Evolutionary conservation across 1,139 yeast genomes (phyloP), one percentile per base, ranked within the genome.

Genomic region (Suhomyces chickasaworum): DNA sequence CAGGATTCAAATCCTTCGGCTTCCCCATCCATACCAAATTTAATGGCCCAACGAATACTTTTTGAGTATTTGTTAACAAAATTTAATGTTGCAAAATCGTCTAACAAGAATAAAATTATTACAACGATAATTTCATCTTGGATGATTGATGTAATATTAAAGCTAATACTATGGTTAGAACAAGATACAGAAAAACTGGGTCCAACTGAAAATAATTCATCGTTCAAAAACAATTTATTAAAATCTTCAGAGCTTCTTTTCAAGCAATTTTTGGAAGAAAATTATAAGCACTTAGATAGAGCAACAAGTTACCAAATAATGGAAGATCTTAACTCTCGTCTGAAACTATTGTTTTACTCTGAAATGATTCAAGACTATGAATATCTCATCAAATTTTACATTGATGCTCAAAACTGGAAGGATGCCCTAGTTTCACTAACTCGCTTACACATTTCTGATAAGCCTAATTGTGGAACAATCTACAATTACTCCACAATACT

Each of bases 291-390:
- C 12, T 60, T 91, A 17, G 95, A 89, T 58, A 73, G 74, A 34
- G 73, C 74, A 9, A 84, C 96, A 0, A 73, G 88, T 0, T 89
- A 86, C 58, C 91, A 89, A 58, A 78, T 91, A 3, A 75, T 91
- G 48, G 68, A 78, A 0, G 79, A 84, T 7, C 84, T 86, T 54
- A 84, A 89, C 51, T 74, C 86, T 46, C 77, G 78, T 39, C 75
- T 78, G 0, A 88, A 84, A 58, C 68, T 90, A 18, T 58, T 93
- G 4, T 76, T 71, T 50, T 89, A 79, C 63, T 95, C 97, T 0
- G 83, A 81, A 30, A 60, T 84, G 27, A 77, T 86, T 12, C 73
- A 81, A 40, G 97, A 93, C 61, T 81, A 77, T 57, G 81, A 79
- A 39, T 87, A 78, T 61, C 86, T 90, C 2, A 65, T 91, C 34